Percentiles rank a stretch among this genome's conserved stretches.
Conservation (phyloP, 805 yeast species). For the Ogataea angusta region DNA sequence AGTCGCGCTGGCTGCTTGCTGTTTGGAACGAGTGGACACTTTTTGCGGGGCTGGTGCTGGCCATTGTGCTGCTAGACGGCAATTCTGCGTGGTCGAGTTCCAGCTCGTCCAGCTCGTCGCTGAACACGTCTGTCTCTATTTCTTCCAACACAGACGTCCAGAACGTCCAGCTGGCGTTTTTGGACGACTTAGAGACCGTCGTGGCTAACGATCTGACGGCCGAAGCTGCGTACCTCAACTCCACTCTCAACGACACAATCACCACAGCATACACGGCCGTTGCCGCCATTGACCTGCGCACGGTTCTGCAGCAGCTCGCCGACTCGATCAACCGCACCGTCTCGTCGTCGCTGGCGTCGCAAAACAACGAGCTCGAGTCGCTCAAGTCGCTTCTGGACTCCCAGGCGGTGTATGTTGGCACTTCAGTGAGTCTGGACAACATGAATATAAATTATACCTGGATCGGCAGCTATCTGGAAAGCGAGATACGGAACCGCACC, state of each 20-base stretch:
- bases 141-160: neutral
- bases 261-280: slow-evolving; percentile 3
- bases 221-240: slow-evolving; percentile 2
- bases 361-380: slow-evolving; percentile 6
- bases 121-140: neutral
- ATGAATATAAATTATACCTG: slow-evolving; percentile 17
- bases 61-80: neutral
- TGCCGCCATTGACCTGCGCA: slow-evolving; percentile 1
- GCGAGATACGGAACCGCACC: neutral
- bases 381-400: slow-evolving; percentile 10
- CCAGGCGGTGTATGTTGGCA: slow-evolving; percentile 17
- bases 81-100: neutral
- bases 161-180: neutral
- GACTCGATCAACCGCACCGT: slow-evolving; percentile 12
- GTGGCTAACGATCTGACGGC: slow-evolving; percentile 5
- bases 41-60: slow-evolving; percentile 3
- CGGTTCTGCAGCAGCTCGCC: slow-evolving; percentile 4
- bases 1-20: slow-evolving; percentile 22
- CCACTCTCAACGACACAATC: slow-evolving; percentile 11
- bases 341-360: slow-evolving; percentile 7
- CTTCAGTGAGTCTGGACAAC: slow-evolving; percentile 8
- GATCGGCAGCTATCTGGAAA: slow-evolving; percentile 11
- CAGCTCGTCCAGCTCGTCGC: neutral
- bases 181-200: slow-evolving; percentile 7
- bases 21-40: slow-evolving; percentile 15